A percentile compares a stretch with the other conserved stretches of the same genome.
These are phyloP conservation scores for Nepenthes mirabilis DNA, from an alignment of 148 eudicot species.

Conservation along the genomic window DNA sequence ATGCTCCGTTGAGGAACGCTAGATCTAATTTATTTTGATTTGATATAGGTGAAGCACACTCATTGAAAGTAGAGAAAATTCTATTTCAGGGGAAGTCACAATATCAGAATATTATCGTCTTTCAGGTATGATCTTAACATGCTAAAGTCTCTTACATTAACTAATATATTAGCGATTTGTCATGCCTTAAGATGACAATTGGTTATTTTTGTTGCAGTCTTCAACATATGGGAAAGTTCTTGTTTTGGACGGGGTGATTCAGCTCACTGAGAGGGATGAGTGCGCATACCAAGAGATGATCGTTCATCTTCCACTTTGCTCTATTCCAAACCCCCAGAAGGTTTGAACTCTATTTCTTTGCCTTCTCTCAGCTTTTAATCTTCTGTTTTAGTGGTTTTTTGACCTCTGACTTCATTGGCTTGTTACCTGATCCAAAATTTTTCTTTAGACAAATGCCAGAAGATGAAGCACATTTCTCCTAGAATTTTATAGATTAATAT, in stretches of 20 bases:
- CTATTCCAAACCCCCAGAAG: conserved; percentile 93
- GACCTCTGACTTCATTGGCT: neutral
- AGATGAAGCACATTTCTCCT: no score
- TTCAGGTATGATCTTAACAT: conserved; percentile 39
- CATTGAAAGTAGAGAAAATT: conserved; percentile 79
- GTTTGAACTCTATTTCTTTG: conserved; percentile 16
- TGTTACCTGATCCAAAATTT: no score
- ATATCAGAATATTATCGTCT: conserved; percentile 85
- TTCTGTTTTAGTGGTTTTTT: no score
- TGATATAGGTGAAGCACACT: conserved; percentile 83
- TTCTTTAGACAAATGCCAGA: no score
- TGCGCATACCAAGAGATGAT: conserved; percentile 99
- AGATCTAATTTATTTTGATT: neutral
- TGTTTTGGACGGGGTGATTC: conserved; percentile 91
- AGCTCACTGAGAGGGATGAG: conserved; percentile 95
- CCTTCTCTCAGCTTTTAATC: neutral
- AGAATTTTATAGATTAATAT: no score
- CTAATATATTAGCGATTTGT: neutral
- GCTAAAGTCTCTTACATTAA: neutral
- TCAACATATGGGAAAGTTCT: conserved; percentile 90
- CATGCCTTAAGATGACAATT: neutral
- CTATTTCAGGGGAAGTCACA: conserved; percentile 77
- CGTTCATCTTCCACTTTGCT: conserved; percentile 83
- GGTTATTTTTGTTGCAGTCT: conserved; percentile 42
- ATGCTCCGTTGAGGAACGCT: neutral